Evolutionary conservation across 2,329 filamentous ascomycete genomes (phyloP), one percentile per base, ranked within the genome.

Genomic region (Lasiodiplodia citricola): DNA sequence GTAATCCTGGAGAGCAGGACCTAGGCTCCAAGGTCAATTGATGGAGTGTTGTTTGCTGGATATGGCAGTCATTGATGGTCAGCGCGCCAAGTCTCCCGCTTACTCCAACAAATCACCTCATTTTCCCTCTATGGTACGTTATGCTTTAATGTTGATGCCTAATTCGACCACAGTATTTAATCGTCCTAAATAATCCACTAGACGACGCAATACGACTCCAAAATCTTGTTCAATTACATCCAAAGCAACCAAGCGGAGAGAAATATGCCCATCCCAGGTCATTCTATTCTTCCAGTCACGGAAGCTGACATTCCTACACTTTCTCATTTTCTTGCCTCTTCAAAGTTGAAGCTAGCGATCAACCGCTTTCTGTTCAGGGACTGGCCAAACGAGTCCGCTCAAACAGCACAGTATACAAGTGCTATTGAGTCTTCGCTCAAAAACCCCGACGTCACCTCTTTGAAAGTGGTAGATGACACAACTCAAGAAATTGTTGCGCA

Each of bases 351-450:
- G 13, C 68, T 70, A 4, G 11, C 64, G 14, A 69, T 70, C 51
- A 70, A 69, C 54, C 70, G 64, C 44, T 54, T 70, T 25, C 47
- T 70, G 10, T 68, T 41, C 51, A 58, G 57, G 23, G 35, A 69
- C 50, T 69, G 68, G 70, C 68, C 70, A 2, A 67, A 69, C 23
- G 38, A 68, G n/a, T 52, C 57, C 3, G 64, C 65, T 23, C 68
- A 70, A 31, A 10, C 21, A 4, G 64, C 23, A 4, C 31, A 70
- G 13, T 70, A 62, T 16, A 60, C 58, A 8, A 18, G 35, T 44
- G 5, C 41, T 10, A 25, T 62, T 2, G 41, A 62, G 25, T 23
- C 38, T 7, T 38, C 8, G 4, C n/a, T 62, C 23, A 14, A 16
- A 16, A 18, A 62, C 11, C 57, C 57, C 23, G 13, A 31, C 2